A percentile compares a stretch with the other conserved stretches of the same genome.
phyloP scores from a whole-genome alignment of 495 filamentous ascomycete species.

The Xylaria longipes region DNA sequence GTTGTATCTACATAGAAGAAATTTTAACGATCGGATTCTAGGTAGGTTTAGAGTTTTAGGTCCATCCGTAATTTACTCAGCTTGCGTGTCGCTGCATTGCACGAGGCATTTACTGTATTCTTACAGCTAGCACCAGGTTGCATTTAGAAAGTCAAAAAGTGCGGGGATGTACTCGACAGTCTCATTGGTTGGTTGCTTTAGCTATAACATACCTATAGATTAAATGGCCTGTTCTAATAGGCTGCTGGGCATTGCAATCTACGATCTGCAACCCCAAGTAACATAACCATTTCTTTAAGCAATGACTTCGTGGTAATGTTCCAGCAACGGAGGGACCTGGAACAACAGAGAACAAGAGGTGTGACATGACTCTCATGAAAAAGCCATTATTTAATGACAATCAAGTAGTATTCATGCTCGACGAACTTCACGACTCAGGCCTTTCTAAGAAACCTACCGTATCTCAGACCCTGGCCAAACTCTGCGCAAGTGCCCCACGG shows the following conservation, averaged over 20 bases:
- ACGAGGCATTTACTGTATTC: not conserved
- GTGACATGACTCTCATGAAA: not conserved
- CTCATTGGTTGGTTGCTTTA: not conserved
- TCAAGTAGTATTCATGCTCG: not conserved
- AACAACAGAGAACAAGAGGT: not conserved
- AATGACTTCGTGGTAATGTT: not conserved
- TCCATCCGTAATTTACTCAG: not conserved
- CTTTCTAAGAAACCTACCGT: not conserved
- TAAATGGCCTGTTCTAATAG: conserved; percentile 7
- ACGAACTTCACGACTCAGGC: not conserved
- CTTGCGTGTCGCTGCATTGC: not conserved
- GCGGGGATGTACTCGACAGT: not conserved
- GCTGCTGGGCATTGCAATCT: not conserved
- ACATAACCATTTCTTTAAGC: not conserved
- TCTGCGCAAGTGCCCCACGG: conserved; percentile 8
- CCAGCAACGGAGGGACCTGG: not conserved
- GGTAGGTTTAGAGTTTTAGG: not conserved
- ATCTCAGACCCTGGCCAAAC: conserved; percentile 16
- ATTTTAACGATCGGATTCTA: not conserved
- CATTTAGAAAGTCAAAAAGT: not conserved
- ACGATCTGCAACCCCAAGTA: not conserved
- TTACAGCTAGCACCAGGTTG: not conserved
- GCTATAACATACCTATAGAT: conserved; percentile 18
- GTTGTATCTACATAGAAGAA: not conserved
- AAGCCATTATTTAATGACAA: not conserved